Conservation (phyloP, 2,329 filamentous ascomycete species). For the Trichoderma arundinaceum region DNA sequence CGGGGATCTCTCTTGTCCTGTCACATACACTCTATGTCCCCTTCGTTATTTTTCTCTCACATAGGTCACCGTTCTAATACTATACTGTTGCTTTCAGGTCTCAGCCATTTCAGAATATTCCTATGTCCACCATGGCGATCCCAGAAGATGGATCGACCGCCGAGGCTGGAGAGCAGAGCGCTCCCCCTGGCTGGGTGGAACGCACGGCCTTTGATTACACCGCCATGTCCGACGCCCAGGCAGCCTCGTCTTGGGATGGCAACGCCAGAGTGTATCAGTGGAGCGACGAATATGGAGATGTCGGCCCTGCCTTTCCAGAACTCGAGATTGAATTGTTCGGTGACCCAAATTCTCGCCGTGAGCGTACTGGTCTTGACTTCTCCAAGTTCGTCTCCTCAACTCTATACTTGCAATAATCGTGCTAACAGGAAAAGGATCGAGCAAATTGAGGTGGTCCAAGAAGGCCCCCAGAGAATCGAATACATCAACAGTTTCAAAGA, state of each 20-base stretch:
- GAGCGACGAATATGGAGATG: conserved; percentile 83
- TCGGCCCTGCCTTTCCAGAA: conserved; percentile 72
- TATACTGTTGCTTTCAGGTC: background rate
- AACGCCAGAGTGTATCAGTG: conserved; percentile 78
- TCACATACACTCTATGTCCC: too few relatives aligned
- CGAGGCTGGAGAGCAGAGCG: background rate
- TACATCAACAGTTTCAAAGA: conserved; percentile 68
- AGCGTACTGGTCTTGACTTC: conserved; percentile 65
- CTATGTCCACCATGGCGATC: background rate
- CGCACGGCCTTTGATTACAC: conserved; percentile 57
- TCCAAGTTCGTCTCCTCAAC: conserved; percentile 56
- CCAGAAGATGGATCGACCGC: conserved; percentile 32
- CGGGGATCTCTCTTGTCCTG: background rate
- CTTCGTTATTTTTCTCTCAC: background rate
- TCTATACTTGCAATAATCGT: conserved; percentile 4
- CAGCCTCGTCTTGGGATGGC: conserved; percentile 51
- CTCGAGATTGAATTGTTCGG: conserved; percentile 82
- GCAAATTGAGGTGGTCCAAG: conserved; percentile 61
- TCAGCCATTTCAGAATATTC: background rate
- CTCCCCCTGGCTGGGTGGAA: conserved; percentile 52
- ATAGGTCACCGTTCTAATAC: background rate
- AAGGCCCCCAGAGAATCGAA: conserved; percentile 58
- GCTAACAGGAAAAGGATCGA: conserved; percentile 53
- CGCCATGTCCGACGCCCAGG: conserved; percentile 34
- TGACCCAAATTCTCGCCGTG: conserved; percentile 54